Evolutionary conservation across 2,329 filamentous ascomycete genomes (phyloP).

Genomic region (Claviceps africana): DNA sequence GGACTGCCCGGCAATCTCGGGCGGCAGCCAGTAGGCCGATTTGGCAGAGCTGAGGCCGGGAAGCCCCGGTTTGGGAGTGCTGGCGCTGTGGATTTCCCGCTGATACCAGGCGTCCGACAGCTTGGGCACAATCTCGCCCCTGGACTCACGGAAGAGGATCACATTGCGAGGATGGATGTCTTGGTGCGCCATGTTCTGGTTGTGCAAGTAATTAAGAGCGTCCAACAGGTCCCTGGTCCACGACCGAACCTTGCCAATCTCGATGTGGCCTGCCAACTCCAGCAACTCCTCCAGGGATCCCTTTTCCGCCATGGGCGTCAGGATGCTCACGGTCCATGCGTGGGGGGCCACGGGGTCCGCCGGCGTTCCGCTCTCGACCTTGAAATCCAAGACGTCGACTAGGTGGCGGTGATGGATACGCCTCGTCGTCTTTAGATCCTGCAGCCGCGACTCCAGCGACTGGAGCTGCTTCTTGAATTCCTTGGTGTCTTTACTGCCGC

Average conservation of each 20-base stretch:
- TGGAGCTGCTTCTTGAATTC: conserved; percentile 65
- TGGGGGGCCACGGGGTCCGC: conserved; percentile 22
- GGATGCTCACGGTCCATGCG: conserved; percentile 58
- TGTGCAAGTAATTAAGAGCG: conserved; percentile 75
- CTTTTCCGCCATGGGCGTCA: conserved; percentile 66
- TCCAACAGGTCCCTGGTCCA: conserved; percentile 91
- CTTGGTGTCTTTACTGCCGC: conserved; percentile 41
- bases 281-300: conserved; percentile 73
- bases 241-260: conserved; percentile 61
- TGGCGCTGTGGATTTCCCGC: conserved; percentile 49
- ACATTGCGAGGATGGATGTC: conserved; percentile 71
- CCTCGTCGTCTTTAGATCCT: conserved; percentile 60
- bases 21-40: conserved; percentile 71
- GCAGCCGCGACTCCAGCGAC: conserved; percentile 61
- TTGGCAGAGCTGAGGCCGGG: conserved; percentile 46
- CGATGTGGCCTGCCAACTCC: conserved; percentile 60
- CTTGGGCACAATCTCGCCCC: conserved; percentile 58
- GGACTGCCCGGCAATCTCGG: conserved; percentile 53
- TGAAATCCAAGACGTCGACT: conserved; percentile 69
- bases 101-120: conserved; percentile 63
- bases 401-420: conserved; percentile 63
- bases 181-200: conserved; percentile 70
- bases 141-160: conserved; percentile 55
- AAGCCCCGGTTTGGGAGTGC: conserved; percentile 35
- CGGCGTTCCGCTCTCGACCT: conserved; percentile 45